Evolutionary conservation across 768 basidiomycete genomes (phyloP).

Genomic region (Infundibulicybe gibba): DNA sequence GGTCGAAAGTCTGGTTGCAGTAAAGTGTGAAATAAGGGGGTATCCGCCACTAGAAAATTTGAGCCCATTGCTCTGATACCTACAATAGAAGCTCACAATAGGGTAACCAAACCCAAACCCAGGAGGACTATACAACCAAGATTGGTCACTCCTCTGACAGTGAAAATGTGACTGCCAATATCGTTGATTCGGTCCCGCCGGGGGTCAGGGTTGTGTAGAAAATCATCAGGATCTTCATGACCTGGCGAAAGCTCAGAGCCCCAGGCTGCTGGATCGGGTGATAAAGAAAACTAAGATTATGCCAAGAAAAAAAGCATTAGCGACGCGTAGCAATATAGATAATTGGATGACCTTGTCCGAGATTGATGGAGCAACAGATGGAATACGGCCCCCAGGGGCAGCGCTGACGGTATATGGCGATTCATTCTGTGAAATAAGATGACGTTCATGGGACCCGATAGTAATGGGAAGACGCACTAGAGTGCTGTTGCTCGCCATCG

Average conservation of each 20-base stretch:
- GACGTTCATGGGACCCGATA: constrained; percentile 3
- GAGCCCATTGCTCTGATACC: too few relatives aligned
- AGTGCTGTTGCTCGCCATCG: constrained; percentile 33
- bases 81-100: constrained; percentile 45
- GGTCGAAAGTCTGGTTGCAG: constrained; percentile 35
- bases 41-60: constrained; percentile 50
- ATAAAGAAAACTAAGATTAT: constrained; percentile 58
- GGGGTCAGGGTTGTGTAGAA: constrained; percentile 73
- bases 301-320: constrained; percentile 2
- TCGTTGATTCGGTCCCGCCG: constrained; percentile 56
- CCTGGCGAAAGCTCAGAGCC: constrained; percentile 60
- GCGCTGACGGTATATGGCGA: constrained; percentile 32
- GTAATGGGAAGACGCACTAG: constrained; percentile 28
- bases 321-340: not conserved
- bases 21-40: constrained; percentile 58
- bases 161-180: constrained; percentile 58
- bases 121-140: constrained; percentile 64
- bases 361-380: constrained; percentile 36
- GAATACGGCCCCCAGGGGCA: constrained; percentile 22
- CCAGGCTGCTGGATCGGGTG: constrained; percentile 72
- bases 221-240: constrained; percentile 61
- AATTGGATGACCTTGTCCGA: constrained; percentile 49
- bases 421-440: constrained; percentile 25
- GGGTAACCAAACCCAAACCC: constrained; percentile 44
- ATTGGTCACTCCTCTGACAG: constrained; percentile 67